Conservation (phyloP, 108 stramenopile genomes). For the Mayamaea pseudoterrestris region DNA sequence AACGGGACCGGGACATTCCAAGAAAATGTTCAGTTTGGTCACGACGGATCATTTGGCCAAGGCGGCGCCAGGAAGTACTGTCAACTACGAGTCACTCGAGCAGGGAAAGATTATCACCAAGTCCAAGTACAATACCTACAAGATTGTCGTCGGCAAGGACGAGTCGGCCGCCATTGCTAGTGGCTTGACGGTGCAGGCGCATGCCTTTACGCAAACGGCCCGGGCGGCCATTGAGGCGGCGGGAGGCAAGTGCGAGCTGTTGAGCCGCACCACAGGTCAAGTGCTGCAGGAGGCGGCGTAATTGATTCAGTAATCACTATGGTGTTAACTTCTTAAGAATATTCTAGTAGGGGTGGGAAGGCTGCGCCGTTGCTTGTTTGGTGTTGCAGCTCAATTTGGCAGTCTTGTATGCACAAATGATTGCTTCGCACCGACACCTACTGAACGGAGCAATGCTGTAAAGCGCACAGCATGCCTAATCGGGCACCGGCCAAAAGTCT, state of each 20-base stretch:
- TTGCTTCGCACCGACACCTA: no score
- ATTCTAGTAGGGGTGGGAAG: no score
- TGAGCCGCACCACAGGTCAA: conserved; percentile 81
- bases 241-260: conserved; percentile 86
- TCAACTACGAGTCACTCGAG: conserved; percentile 69
- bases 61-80: conserved; percentile 53
- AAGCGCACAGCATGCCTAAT: no score
- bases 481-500: no score
- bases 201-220: conserved; percentile 89
- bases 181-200: conserved; percentile 92
- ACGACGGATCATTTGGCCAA: conserved; percentile 78
- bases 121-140: conserved; percentile 77
- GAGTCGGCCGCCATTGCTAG: conserved; percentile 62
- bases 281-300: conserved; percentile 67
- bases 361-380: no score
- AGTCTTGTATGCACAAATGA: no score
- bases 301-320: conserved; percentile 13
- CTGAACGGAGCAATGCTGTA: no score
- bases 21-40: conserved; percentile 86
- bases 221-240: conserved; percentile 84
- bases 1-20: conserved; percentile 87
- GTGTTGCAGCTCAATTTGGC: no score
- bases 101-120: conserved; percentile 69
- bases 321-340: no score
- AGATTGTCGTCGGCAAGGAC: conserved; percentile 77